These are phyloP conservation scores for Aspergillaceae sp. DNA, from an alignment of 2,329 filamentous ascomycete genomes.

Conservation along the genomic window DNA sequence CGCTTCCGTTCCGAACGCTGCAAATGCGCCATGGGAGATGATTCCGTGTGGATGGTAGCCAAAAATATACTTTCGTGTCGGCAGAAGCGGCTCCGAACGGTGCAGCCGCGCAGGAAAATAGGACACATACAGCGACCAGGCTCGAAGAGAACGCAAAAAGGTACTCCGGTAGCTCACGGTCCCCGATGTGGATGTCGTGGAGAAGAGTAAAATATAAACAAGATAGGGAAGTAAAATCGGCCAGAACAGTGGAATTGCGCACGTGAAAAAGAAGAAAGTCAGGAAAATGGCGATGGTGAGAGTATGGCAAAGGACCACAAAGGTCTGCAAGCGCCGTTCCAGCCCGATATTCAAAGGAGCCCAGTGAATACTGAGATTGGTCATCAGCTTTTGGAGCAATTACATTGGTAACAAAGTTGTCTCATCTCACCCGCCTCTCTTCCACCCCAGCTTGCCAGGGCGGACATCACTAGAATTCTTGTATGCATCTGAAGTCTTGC, in stretches of 20 bases:
- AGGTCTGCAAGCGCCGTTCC: constrained; percentile 64
- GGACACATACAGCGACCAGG: constrained; percentile 83
- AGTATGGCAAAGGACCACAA: constrained; percentile 67
- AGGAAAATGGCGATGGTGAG: constrained; percentile 62
- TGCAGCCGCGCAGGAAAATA: constrained; percentile 89
- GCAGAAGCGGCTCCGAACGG: constrained; percentile 68
- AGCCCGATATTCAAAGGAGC: constrained; percentile 70
- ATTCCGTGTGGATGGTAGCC: constrained; percentile 97
- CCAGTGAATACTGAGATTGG: constrained; percentile 58
- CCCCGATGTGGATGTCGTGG: constrained; percentile 67
- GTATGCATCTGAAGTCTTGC: background rate
- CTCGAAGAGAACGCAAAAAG: constrained; percentile 59
- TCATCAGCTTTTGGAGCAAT: constrained; percentile 3
- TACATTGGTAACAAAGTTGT: background rate
- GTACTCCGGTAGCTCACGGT: constrained; percentile 65
- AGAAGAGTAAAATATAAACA: constrained; percentile 67
- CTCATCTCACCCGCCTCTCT: background rate
- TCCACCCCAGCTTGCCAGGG: background rate
- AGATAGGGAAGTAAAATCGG: constrained; percentile 69
- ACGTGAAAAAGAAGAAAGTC: constrained; percentile 80
- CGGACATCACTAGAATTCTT: background rate
- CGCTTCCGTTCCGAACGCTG: constrained; percentile 81
- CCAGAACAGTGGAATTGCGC: constrained; percentile 87
- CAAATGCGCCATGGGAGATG: constrained; percentile 92
- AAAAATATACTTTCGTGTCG: constrained; percentile 87